Evolutionary conservation across 176 grass and related monocot species (phyloP).

Genomic region (Rhipidocladum racemiflorum): DNA sequence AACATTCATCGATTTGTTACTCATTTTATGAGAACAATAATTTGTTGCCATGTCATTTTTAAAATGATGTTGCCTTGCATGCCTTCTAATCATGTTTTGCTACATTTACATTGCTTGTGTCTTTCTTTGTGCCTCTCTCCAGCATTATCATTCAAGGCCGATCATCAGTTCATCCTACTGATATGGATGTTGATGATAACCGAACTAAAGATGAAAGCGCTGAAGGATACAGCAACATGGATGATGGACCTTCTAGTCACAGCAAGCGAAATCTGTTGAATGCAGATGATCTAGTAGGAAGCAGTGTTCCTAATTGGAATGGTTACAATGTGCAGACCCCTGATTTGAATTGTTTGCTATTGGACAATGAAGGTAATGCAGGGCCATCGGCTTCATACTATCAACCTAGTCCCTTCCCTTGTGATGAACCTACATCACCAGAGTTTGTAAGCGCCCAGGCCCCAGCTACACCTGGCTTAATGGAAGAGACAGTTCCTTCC

Average conservation of each 20-base stretch:
- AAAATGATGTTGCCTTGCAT: slow-evolving; percentile 8
- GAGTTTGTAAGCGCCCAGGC: slow-evolving; percentile 69
- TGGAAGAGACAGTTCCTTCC: slow-evolving; percentile 77
- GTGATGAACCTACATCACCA: slow-evolving; percentile 53
- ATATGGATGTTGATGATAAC: slow-evolving; percentile 80
- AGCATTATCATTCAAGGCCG: slow-evolving; percentile 61
- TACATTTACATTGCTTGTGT: slow-evolving; percentile 14
- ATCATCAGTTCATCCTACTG: slow-evolving; percentile 41
- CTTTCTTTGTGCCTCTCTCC: slow-evolving; percentile 32
- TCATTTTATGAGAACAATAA: background rate
- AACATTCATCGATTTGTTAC: background rate
- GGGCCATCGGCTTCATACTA: slow-evolving; percentile 52
- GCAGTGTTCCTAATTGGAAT: slow-evolving; percentile 53
- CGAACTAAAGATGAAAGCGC: slow-evolving; percentile 47
- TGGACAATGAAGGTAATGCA: slow-evolving; percentile 56
- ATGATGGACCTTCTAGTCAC: slow-evolving; percentile 34
- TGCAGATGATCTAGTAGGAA: slow-evolving; percentile 34
- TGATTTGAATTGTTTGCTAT: slow-evolving; percentile 86
- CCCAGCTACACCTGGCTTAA: slow-evolving; percentile 83
- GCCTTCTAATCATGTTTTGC: background rate
- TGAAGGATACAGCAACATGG: slow-evolving; percentile 49
- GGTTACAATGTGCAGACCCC: slow-evolving; percentile 84
- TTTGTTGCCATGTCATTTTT: slow-evolving; percentile 24
- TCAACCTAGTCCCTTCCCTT: slow-evolving; percentile 49
- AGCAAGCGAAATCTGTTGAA: slow-evolving; percentile 24